A percentile compares a stretch with the other conserved stretches of the same genome.
These are phyloP conservation scores for Botrytis sinoallii DNA, from an alignment of 2,329 filamentous ascomycete genomes.

Conservation along the genomic window DNA sequence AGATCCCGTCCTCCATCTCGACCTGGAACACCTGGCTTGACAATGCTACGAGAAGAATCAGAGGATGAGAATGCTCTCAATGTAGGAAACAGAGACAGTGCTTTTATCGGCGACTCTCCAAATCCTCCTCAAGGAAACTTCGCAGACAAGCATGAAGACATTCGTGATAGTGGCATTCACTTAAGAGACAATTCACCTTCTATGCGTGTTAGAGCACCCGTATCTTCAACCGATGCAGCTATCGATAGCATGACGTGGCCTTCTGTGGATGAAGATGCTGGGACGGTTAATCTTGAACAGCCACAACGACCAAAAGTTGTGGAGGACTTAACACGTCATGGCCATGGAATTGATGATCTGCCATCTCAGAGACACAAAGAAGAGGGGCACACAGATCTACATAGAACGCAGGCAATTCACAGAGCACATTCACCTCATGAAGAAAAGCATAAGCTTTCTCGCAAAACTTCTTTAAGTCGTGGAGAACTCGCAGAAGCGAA, in stretches of 20 bases:
- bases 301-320: slow-evolving; percentile 27
- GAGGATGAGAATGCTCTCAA: slow-evolving; percentile 22
- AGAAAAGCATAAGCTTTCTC: slow-evolving; percentile 19
- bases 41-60: slow-evolving; percentile 32
- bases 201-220: slow-evolving; percentile 31
- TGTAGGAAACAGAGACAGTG: slow-evolving; percentile 47
- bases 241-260: slow-evolving; percentile 41
- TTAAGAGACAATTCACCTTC: slow-evolving; percentile 45
- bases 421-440: slow-evolving; percentile 17
- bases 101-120: slow-evolving; percentile 47
- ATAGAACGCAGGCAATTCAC: slow-evolving; percentile 28
- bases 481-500: slow-evolving; percentile 18
- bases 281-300: slow-evolving; percentile 43
- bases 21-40: slow-evolving; percentile 30
- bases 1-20: slow-evolving; percentile 19
- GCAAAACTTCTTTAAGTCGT: slow-evolving; percentile 20
- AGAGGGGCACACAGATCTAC: slow-evolving; percentile 26
- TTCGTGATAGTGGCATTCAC: slow-evolving; percentile 55
- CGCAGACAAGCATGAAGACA: slow-evolving; percentile 30
- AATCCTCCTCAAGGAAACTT: slow-evolving; percentile 38
- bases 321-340: slow-evolving; percentile 21
- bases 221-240: slow-evolving; percentile 37
- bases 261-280: slow-evolving; percentile 46
- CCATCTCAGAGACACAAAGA: slow-evolving; percentile 25
- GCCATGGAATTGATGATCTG: slow-evolving; percentile 20